Evolutionary conservation across 768 basidiomycete genomes (phyloP), one percentile per base, ranked within the genome.

Genomic region (Cantharellus anzutake): DNA sequence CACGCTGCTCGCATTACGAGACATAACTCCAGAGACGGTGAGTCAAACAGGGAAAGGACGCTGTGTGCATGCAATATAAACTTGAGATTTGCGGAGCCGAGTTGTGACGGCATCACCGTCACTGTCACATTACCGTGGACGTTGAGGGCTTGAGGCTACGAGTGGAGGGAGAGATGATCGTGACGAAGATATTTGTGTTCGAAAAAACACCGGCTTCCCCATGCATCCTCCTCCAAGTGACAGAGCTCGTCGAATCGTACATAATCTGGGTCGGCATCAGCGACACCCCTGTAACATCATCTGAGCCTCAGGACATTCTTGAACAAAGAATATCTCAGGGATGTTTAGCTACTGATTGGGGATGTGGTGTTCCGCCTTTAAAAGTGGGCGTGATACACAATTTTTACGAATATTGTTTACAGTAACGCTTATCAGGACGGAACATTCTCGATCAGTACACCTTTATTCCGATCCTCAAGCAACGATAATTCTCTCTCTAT

Each of bases 221-320:
- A 7, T 58, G 48, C 16, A 35, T 63, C 41, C 50, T 63, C 16
- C 71, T 90, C 60, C 82, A 86, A 63, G 72, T 83, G 62, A 87
- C 81, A 51, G 71, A 71, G 62, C 69, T 90, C 59, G 78, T 79
- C 55, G 80, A 80, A 65, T 82, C 83, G 60, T 87, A 83, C 70
- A 87, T 90, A 85, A 66, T 90, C 57, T 90, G 87, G 87, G 73
- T 83, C 40, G 86, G 86, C 1, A 73, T 70, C n/a, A 80, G 79
- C 20, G 76, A 78, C 3, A 41, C 62, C 35, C 70, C 51, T 11
- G 56, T 38, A 14, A 72, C 74, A 61, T 75, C 74, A 41, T 71
- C 72, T 57, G 73, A 72, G 59, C 62, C 65, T 60, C 63, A 59
- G 5, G 60, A 48, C 3, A 50, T 42, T 16, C 34, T 38, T 35